Percentiles rank a stretch among this genome's conserved stretches.
These are phyloP conservation scores for Zalaria obscura DNA, from an alignment of 2,329 filamentous ascomycete genomes.

Conservation along the genomic window DNA sequence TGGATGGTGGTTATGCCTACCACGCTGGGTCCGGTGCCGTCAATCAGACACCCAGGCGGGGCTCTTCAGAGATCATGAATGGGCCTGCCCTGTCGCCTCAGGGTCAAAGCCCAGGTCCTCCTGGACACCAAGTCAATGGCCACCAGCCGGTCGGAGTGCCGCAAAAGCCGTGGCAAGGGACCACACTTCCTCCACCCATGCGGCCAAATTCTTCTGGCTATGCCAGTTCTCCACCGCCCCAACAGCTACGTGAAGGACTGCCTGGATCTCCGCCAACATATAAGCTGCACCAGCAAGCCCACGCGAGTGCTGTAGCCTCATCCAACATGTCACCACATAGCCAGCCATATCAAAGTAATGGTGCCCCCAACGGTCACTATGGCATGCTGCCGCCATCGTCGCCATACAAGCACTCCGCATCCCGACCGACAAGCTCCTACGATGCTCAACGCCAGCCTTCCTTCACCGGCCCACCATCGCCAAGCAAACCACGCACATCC, in stretches of 20 bases:
- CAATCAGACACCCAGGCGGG: conserved; percentile 4
- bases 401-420: conserved; percentile 7
- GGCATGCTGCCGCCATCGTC: conserved; percentile 8
- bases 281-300: conserved; percentile 18
- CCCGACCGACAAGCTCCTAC: conserved; percentile 2
- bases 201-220: conserved; percentile 9
- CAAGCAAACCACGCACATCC: conserved; percentile 10
- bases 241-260: conserved; percentile 9
- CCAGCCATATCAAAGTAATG: conserved; percentile 6
- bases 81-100: conserved; percentile 29
- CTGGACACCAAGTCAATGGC: conserved; percentile 17
- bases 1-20: conserved; percentile 3
- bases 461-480: conserved; percentile 16
- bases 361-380: conserved; percentile 5
- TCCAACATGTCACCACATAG: conserved; percentile 8
- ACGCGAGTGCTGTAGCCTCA: conserved; percentile 15
- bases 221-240: conserved; percentile 8
- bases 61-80: conserved; percentile 6
- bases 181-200: conserved; percentile 10
- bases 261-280: conserved; percentile 9
- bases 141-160: conserved; percentile 8
- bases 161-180: conserved; percentile 16
- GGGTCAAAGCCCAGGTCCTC: conserved; percentile 27
- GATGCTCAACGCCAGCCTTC: conserved; percentile 5
- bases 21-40: background rate